Percentiles rank a stretch among this genome's conserved stretches.
Evolutionary conservation across 805 yeast species (phyloP).

Genomic region (Blastobotrys mokoenaii): DNA sequence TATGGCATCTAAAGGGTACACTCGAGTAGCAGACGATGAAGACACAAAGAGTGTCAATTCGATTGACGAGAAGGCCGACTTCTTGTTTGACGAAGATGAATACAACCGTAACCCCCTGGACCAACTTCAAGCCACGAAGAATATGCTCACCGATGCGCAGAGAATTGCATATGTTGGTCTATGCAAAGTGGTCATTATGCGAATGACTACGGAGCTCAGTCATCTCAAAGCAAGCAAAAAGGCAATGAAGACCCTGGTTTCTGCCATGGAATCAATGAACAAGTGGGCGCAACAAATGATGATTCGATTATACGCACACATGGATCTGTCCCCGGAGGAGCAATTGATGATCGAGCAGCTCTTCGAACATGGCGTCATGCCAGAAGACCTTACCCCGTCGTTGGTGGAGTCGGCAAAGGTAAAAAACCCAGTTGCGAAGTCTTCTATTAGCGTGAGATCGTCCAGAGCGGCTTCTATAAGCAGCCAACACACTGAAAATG

Average conservation of each 20-base stretch:
- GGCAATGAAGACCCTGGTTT: slow-evolving; percentile 51
- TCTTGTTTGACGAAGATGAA: slow-evolving; percentile 38
- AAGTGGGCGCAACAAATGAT: slow-evolving; percentile 75
- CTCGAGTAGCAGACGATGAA: slow-evolving; percentile 79
- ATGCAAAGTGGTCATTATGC: slow-evolving; percentile 63
- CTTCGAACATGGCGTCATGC: slow-evolving; percentile 74
- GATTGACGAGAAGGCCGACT: slow-evolving; percentile 47
- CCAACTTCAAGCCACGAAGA: slow-evolving; percentile 72
- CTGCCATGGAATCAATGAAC: slow-evolving; percentile 69
- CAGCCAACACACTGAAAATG: slow-evolving; percentile 6
- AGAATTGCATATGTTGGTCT: slow-evolving; percentile 88
- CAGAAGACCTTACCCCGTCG: slow-evolving; percentile 59
- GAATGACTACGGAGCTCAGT: slow-evolving; percentile 77
- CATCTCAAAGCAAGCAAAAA: slow-evolving; percentile 33
- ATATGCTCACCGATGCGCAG: slow-evolving; percentile 73
- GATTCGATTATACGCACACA: slow-evolving; percentile 66
- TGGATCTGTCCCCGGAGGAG: slow-evolving; percentile 72
- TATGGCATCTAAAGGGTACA: slow-evolving; percentile 64
- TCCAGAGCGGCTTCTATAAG: neutral
- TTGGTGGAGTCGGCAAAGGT: slow-evolving; percentile 45
- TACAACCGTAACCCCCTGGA: slow-evolving; percentile 40
- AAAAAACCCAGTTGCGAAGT: slow-evolving; percentile 38
- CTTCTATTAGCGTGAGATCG: neutral
- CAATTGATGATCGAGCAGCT: slow-evolving; percentile 78
- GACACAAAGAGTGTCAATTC: slow-evolving; percentile 59